Base-by-base conservation (phyloP, 805 yeast genomes). In the Millerago galiae region DNA sequence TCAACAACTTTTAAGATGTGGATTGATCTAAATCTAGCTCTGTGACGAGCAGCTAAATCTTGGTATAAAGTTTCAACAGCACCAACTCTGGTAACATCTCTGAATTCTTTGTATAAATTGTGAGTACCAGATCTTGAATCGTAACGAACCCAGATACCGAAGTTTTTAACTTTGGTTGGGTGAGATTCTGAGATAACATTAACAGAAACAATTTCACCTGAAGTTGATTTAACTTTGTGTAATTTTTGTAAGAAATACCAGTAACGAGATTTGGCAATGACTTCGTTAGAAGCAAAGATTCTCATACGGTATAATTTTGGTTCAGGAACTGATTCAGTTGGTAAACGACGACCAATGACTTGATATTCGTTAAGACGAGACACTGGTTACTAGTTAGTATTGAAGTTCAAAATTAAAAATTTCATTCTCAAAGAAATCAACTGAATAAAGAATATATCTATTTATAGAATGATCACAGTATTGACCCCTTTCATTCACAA, bases 21-120 rank as follows among this genome's bases (percentile, higher is more conserved):
- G 75, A 93, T 86, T 61, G 91, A 83, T 84, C 99, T 88, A 83
- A 93, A 93, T 83, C 99, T 89, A 68, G 99, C 93, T 84, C 99
- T 89, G 95, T 93, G 99, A 81, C 99, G 90, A 62, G 99, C 97
- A 75, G 99, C 99, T 85, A 93, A 85, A 77, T 93, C 99, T 74
- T 85, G 90, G 93, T 93, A 93, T 83, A 93, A 83, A 69, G 93
- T 78, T 75, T 86, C 95, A 68, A 93, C 97, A 61, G 98, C 99
- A 72, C 87, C 95, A 55, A 89, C 95, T 81, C 99, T 93, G 80
- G 96, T 76, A 63, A 91, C 95, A 66, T 91, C 99, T 77, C 99
- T 89, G 93, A 88, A 87, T 81, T 93, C 99, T 83, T 93, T 93
- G 96, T 93, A 93, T 97, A 93, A 93, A 95, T 93, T 93, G 95